Evolutionary conservation across 2,329 filamentous ascomycete species (phyloP).

Genomic region (Davidsoniella eucalypti): DNA sequence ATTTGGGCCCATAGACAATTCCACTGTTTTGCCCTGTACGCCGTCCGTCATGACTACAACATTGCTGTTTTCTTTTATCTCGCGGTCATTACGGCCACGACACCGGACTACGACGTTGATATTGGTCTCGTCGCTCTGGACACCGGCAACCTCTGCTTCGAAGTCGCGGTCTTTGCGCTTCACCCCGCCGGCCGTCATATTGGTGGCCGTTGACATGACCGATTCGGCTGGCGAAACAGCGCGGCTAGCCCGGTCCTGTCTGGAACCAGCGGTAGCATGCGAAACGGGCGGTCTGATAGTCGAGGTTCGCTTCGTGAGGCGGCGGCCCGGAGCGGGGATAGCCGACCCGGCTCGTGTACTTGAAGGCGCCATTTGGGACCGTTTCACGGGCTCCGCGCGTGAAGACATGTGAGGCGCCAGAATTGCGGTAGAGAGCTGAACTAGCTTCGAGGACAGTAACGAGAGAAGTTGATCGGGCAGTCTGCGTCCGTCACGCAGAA

Average conservation of each 20-base stretch:
- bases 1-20: slow-evolving; percentile 82
- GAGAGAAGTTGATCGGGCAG: background rate
- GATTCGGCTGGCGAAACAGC: slow-evolving; percentile 57
- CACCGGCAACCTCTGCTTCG: slow-evolving; percentile 39
- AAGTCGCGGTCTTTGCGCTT: slow-evolving; percentile 85
- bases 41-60: slow-evolving; percentile 80
- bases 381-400: slow-evolving; percentile 11
- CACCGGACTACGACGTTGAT: slow-evolving; percentile 96
- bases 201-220: slow-evolving; percentile 31
- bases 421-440: slow-evolving; percentile 9
- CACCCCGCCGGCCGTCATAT: slow-evolving; percentile 32
- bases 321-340: slow-evolving; percentile 8
- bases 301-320: slow-evolving; percentile 10
- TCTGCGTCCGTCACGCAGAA: background rate
- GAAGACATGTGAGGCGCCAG: slow-evolving; percentile 9
- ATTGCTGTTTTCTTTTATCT: slow-evolving; percentile 85
- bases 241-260: slow-evolving; percentile 16
- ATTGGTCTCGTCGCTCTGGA: slow-evolving; percentile 66
- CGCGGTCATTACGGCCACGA: slow-evolving; percentile 78
- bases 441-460: background rate
- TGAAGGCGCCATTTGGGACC: slow-evolving; percentile 6
- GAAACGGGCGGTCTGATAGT: slow-evolving; percentile 4
- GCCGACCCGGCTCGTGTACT: slow-evolving; percentile 4
- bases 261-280: background rate
- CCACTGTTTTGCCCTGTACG: slow-evolving; percentile 69